phyloP scores from a whole-genome alignment of 805 yeast species.

The Cyberlindnera sargentensis region DNA sequence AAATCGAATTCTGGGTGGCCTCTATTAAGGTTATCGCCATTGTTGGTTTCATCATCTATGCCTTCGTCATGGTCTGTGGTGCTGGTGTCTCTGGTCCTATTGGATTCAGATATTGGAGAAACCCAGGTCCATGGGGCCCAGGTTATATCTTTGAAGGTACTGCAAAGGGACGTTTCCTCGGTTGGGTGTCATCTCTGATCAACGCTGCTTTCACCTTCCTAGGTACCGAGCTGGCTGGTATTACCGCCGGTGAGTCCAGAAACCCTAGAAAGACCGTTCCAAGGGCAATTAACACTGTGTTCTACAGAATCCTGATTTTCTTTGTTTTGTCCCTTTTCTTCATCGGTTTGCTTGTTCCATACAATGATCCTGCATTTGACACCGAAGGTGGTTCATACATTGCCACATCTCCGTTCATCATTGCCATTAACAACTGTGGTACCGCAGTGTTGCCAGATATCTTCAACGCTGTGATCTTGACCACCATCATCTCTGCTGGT shows the following conservation, averaged over 20 bases:
- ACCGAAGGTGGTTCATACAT: slow-evolving; percentile 27
- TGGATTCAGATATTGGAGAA: slow-evolving; percentile 75
- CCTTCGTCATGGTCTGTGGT: slow-evolving; percentile 68
- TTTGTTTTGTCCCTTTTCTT: slow-evolving; percentile 60
- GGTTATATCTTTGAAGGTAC: slow-evolving; percentile 44
- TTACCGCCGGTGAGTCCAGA: slow-evolving; percentile 66
- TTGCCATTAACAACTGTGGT: slow-evolving; percentile 63
- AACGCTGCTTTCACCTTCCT: slow-evolving; percentile 74
- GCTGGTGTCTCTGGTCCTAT: slow-evolving; percentile 66
- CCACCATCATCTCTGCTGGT: slow-evolving; percentile 69
- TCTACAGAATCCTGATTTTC: slow-evolving; percentile 57
- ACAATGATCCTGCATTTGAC: slow-evolving; percentile 45
- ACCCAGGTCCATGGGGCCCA: slow-evolving; percentile 75
- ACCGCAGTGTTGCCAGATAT: slow-evolving; percentile 60
- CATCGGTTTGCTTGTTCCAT: slow-evolving; percentile 63
- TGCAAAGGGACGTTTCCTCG: slow-evolving; percentile 54
- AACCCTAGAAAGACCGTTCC: slow-evolving; percentile 50
- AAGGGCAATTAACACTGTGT: slow-evolving; percentile 61
- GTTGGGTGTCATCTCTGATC: slow-evolving; percentile 63
- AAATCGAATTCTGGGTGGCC: slow-evolving; percentile 70
- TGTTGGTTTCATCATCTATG: slow-evolving; percentile 62
- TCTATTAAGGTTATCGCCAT: slow-evolving; percentile 60
- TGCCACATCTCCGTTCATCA: slow-evolving; percentile 59
- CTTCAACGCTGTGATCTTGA: slow-evolving; percentile 61
- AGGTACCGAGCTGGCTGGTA: slow-evolving; percentile 72